Evolutionary conservation across 2,329 filamentous ascomycete genomes (phyloP).

Genomic region (Apiospora marii): DNA sequence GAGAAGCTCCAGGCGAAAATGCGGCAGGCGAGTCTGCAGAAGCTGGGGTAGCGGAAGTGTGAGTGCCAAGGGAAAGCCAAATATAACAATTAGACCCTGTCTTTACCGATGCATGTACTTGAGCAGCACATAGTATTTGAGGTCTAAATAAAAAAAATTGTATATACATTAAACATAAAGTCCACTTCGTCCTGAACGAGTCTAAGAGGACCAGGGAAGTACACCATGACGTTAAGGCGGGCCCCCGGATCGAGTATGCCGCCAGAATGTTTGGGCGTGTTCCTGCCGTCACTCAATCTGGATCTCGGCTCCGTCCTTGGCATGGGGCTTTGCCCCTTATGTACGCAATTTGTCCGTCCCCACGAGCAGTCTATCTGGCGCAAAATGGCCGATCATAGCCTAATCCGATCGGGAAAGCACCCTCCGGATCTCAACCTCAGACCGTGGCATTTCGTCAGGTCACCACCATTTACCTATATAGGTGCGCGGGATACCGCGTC

Average conservation of each 20-base stretch:
- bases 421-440: slow-evolving; percentile 4
- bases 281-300: neutral
- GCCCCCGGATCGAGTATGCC: slow-evolving; percentile 7
- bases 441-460: neutral
- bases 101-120: too few relatives aligned
- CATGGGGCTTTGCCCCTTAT: neutral
- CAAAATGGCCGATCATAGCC: neutral
- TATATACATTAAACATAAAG: too few relatives aligned
- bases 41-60: neutral
- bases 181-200: too few relatives aligned
- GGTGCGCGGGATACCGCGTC: neutral
- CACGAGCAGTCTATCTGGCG: neutral
- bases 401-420: neutral
- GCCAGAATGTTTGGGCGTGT: neutral
- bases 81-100: too few relatives aligned
- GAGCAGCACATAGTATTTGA: too few relatives aligned
- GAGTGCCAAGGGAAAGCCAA: too few relatives aligned
- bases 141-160: too few relatives aligned
- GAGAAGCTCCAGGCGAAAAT: slow-evolving; percentile 10
- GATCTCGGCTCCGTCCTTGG: slow-evolving; percentile 9
- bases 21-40: slow-evolving; percentile 2
- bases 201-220: too few relatives aligned
- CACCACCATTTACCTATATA: slow-evolving; percentile 18
- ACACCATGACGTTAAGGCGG: too few relatives aligned
- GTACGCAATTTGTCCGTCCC: slow-evolving; percentile 6